Conservation (phyloP, 495 filamentous ascomycete species). For the Chaetomidium leptoderma region DNA sequence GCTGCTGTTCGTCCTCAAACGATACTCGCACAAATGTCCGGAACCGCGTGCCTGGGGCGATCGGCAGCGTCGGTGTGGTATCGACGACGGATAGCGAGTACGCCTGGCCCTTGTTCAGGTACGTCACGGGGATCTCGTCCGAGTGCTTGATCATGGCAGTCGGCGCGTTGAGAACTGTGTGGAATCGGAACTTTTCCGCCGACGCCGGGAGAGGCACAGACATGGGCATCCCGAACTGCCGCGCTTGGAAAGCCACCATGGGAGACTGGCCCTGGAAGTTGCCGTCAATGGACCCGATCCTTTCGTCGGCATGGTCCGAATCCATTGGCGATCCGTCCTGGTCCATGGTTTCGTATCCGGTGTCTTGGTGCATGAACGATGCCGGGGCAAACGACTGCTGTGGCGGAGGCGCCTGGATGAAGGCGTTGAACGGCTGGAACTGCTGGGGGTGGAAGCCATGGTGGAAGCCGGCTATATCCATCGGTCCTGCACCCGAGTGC, state of each 20-base stretch:
- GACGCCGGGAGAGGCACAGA: constrained; percentile 39
- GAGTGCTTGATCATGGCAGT: constrained; percentile 91
- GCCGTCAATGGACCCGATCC: constrained; percentile 47
- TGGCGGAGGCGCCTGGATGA: constrained; percentile 53
- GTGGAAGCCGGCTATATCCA: constrained; percentile 53
- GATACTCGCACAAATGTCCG: constrained; percentile 86
- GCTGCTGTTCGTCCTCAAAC: constrained; percentile 89
- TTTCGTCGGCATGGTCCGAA: constrained; percentile 42
- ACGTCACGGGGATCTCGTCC: constrained; percentile 88
- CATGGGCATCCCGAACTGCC: constrained; percentile 42
- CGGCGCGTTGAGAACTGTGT: constrained; percentile 83
- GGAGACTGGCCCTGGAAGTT: constrained; percentile 49
- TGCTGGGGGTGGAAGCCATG: constrained; percentile 59
- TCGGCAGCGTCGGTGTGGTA: constrained; percentile 46
- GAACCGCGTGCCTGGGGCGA: constrained; percentile 55
- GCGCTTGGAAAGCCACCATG: constrained; percentile 40
- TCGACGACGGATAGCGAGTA: constrained; percentile 80
- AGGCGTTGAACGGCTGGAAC: constrained; percentile 72
- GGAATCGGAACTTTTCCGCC: constrained; percentile 77
- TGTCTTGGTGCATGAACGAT: constrained; percentile 71
- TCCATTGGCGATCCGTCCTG: constrained; percentile 61
- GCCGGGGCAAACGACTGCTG: constrained; percentile 71
- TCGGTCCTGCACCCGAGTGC: constrained; percentile 50
- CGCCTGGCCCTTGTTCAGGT: constrained; percentile 94
- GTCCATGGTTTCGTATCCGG: constrained; percentile 73